Evolutionary conservation across 169 alveolate genomes (phyloP), one percentile per base, ranked within the genome.

Genomic region (Eimeria brunetti): DNA sequence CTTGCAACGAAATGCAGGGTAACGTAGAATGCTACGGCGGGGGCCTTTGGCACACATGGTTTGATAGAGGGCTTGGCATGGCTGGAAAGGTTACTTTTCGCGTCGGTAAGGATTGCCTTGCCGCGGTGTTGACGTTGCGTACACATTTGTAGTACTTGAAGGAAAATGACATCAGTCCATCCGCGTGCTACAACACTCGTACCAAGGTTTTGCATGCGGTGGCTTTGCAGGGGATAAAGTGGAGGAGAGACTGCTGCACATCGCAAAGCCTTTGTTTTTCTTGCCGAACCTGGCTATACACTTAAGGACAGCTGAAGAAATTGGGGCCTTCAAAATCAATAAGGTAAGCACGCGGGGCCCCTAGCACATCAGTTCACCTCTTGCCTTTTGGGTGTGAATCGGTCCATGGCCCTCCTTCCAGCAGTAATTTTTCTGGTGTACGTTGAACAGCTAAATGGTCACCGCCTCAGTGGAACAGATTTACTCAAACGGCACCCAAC

Each of bases 41-140:
- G 56, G 99, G 99, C 67, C 97, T 99, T 33, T 99, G 99, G 99
- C 99, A 98, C 96, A 98, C 99, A 22, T 99, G 99, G 99, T 97
- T 98, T 95, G 99, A 99, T 81, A 97, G 99, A 96, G 99, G 99
- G 73, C 97, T 99, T 36, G 99, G 99, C 49, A 76, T 98, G 30
- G 99, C 99, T 20, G 99, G 99, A 36, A 98, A 98, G 96, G 98
- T 98, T 56, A 97, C 98, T 20, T 97, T 85, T 58, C 75, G 60
- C 56, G 30, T 24, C 9, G 91, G 91, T 85, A 60, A 18, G 91
- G 36, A n/a, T 11, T n/a, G 36, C 27, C 67, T 46, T 22, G 62
- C 89, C 4, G 89, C 1, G 24, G 3, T 38, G 86, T 18, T 22
- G 36, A 76, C 4, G 60, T 58, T 20, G 58, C 62, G 62, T 24